These are phyloP conservation scores for Pisolithus thermaeus DNA, from an alignment of 1,284 basidiomycete genomes.

Conservation along the genomic window DNA sequence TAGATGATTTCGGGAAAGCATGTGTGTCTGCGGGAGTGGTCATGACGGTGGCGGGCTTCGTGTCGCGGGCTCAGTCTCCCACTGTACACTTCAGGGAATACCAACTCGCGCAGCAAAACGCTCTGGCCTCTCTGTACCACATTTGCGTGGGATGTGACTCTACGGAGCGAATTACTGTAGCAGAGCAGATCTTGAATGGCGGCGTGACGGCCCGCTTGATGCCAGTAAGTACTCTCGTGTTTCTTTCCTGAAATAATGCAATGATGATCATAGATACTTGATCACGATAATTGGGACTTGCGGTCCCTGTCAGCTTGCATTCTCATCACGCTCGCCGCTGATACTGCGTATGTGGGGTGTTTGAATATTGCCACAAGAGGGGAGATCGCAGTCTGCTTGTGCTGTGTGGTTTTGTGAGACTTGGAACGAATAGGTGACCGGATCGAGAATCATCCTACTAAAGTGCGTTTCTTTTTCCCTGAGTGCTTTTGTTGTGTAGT, in stretches of 20 bases:
- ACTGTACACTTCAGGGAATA: slow-evolving; percentile 4
- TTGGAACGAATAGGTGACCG: slow-evolving; percentile 16
- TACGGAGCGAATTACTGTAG: slow-evolving; percentile 15
- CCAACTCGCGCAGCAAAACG: slow-evolving; percentile 18
- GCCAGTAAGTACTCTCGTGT: slow-evolving; percentile 12
- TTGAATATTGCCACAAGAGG: slow-evolving; percentile 13
- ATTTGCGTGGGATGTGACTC: slow-evolving; percentile 15
- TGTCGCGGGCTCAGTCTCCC: slow-evolving; percentile 1
- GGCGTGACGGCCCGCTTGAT: slow-evolving; percentile 16
- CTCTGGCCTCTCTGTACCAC: slow-evolving; percentile 14
- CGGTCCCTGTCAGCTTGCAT: slow-evolving; percentile 14
- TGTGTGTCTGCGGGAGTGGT: slow-evolving; percentile 21
- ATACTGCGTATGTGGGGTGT: slow-evolving; percentile 18
- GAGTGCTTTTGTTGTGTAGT: neutral
- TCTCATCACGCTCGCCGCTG: slow-evolving; percentile 14
- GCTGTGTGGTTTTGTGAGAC: slow-evolving; percentile 19
- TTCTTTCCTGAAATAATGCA: neutral
- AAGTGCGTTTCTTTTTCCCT: neutral
- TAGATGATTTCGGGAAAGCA: slow-evolving; percentile 16
- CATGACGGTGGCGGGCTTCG: slow-evolving; percentile 14
- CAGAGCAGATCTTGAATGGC: slow-evolving; percentile 16
- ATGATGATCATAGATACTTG: slow-evolving; percentile 12
- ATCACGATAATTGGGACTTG: slow-evolving; percentile 19
- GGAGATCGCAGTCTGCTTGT: slow-evolving; percentile 20
- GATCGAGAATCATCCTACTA: slow-evolving; percentile 15